Base-by-base conservation (phyloP, 352 stramenopile genomes). In the Globisporangium abappressorium region DNA sequence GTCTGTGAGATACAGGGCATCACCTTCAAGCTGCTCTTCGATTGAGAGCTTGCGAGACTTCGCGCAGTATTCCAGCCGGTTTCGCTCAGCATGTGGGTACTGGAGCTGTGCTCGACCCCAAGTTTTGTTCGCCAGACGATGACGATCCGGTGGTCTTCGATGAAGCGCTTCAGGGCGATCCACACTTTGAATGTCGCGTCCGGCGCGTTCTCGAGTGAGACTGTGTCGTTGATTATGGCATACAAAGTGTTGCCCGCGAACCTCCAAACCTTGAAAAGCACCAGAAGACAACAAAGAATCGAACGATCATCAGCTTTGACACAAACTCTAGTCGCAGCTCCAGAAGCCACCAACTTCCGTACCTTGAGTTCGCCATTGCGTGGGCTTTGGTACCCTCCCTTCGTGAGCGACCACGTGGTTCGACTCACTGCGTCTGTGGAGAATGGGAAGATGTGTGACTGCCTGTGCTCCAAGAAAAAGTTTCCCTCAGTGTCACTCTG, bases 401-500 rank as follows among this genome's bases (percentile, higher is more conserved):
- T 51, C 6, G 43, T 51, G 18, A 51, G 43, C 18, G 5, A 22
- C 43, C 43, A 51, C 1, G 15, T 11, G 15, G 43, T 12, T 51
- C 20, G 43, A 20, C 18, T 51, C 43, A 51, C 43, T 8, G 43
- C 43, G 3, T 51, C 43, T 22, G 43, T 51, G 5, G 18, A 51
- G 43, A 51, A 51, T 22, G 43, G 43, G 18, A 51, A 51, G 22
- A 51, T 51, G 43, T 51, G 43, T 6, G 43, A 51, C 43, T 24
- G 43, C 18, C 18, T 6, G 22, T 51, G 18, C 43, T 51, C 43
- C 43, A 51, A 51, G 43, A 51, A 22, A 6, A 51, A 51, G 3
- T 22, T 51, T 20, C 43, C 43, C 15, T 76, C 65, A 12, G 53
- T 46, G 5, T 62, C 36, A 20, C 12, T n/a, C 1, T 26, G 22